These are phyloP conservation scores for Alliaria petiolata DNA, from an alignment of 345 rosid species.

Conservation along the genomic window DNA sequence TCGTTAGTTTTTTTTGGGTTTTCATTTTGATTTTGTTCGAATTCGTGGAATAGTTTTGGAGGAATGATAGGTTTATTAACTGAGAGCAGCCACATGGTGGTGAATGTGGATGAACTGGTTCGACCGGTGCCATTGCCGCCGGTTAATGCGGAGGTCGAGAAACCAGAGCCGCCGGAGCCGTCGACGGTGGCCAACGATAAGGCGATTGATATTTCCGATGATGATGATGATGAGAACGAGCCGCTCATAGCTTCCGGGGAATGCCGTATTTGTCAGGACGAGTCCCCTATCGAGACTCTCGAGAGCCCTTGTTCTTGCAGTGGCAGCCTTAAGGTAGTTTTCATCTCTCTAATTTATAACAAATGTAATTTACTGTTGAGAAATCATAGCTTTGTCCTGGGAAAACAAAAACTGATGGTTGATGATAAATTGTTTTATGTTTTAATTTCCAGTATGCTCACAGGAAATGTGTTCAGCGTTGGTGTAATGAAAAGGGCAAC, in stretches of 20 bases:
- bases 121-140: slow-evolving; percentile 32
- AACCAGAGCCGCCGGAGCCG: slow-evolving; percentile 22
- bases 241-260: slow-evolving; percentile 70
- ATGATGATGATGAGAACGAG: slow-evolving; percentile 39
- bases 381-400: background rate
- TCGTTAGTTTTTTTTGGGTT: background rate
- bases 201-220: slow-evolving; percentile 30
- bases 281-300: slow-evolving; percentile 58
- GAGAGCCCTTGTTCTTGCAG: slow-evolving; percentile 88
- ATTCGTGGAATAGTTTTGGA: slow-evolving; percentile 10
- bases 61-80: background rate
- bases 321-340: slow-evolving; percentile 81
- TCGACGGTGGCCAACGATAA: slow-evolving; percentile 21
- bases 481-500: slow-evolving; percentile 96
- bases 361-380: background rate
- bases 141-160: slow-evolving; percentile 28
- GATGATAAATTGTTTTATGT: background rate
- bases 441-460: slow-evolving; percentile 63
- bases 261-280: slow-evolving; percentile 97
- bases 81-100: slow-evolving; percentile 57
- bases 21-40: background rate
- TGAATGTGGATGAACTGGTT: slow-evolving; percentile 55
- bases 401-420: background rate
- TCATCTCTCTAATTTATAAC: background rate
- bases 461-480: slow-evolving; percentile 87